Percentiles rank a stretch among this genome's conserved stretches.
Conservation (phyloP, 1,284 basidiomycete genomes). For the Heliocybe sulcata region DNA sequence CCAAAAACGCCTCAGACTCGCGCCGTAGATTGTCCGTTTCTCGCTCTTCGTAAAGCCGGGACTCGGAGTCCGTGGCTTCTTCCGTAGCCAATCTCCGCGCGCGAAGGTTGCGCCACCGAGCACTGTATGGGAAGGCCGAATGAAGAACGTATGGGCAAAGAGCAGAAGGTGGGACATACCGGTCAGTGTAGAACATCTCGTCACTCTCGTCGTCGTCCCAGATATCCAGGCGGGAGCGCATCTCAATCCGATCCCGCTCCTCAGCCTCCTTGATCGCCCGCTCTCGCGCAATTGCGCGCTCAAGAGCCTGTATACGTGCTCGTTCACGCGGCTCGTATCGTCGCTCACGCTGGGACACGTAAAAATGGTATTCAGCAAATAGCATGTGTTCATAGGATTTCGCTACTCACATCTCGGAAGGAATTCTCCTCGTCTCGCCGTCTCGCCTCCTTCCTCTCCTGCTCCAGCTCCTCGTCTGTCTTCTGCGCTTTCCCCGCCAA, state of each 20-base stretch:
- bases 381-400: conserved; percentile 1
- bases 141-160: conserved; percentile 2
- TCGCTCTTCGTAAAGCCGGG: conserved; percentile 73
- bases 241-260: conserved; percentile 64
- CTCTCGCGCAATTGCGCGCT: conserved; percentile 68
- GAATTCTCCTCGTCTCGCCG: conserved; percentile 75
- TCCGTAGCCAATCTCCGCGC: conserved; percentile 63
- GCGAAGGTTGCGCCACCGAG: conserved; percentile 71
- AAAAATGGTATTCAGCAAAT: conserved; percentile 4
- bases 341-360: conserved; percentile 56
- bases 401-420: conserved; percentile 66
- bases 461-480: conserved; percentile 83
- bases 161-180: conserved; percentile 33
- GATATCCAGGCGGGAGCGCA: conserved; percentile 64
- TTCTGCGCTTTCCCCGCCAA: conserved; percentile 37
- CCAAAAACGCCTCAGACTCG: conserved; percentile 85
- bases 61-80: conserved; percentile 77
- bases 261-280: conserved; percentile 68
- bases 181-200: conserved; percentile 80
- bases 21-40: conserved; percentile 77
- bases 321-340: conserved; percentile 79
- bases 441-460: conserved; percentile 65
- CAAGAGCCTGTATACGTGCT: conserved; percentile 64
- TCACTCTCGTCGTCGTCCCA: conserved; percentile 93
- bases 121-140: conserved; percentile 26